Evolutionary conservation across 2,329 filamentous ascomycete species (phyloP), one percentile per base, ranked within the genome.

Genomic region (Aurifilum marmelostoma): DNA sequence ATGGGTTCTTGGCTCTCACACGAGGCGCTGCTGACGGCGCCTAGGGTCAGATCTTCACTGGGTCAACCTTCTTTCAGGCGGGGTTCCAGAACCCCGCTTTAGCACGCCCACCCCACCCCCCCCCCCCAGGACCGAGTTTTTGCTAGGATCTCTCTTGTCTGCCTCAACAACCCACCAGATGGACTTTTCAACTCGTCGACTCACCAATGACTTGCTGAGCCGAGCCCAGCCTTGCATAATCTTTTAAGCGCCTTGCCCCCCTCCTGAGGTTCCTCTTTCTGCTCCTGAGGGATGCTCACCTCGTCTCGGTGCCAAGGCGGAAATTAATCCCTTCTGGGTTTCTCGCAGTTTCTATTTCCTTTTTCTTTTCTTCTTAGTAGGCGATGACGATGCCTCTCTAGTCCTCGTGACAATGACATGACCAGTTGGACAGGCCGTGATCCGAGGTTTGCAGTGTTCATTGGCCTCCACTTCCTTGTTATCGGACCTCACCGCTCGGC

Each of bases 11-110:
- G 63, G 65, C 73, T 75, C 74, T 75, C 76, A 78, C 75, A 73
- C 74, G 75, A 75, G 72, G 73, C 75, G 74, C 80, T 79, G 78
- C 78, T 66, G 79, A 80, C 77, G 81, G 82, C 82, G 82, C 79
- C 76, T 83, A 82, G 29, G 43, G 41, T 58, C 58, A 41, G 43
- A 50, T 58, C 29, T 54, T 14, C 60, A 69, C 71, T 18, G 52
- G 24, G 14, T 29, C 52, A 12, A 27, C 24, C 3, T 54, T 29
- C 50, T 27, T 12, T 54, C 41, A 47, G 41, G 41, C 41, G 4
- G 41, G 41, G 41, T 16, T 18, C 41, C 16, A 43, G 2, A 43
- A 47, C 43, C 43, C 43, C 43, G 43, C 43, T 47, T 21, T 21
- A n/a, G 43, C 18, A 47, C 18, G n/a, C n/a, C n/a, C n/a, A n/a